Base-by-base conservation (phyloP, 257 asterid genomes). In the Craterostigma plantagineum region DNA sequence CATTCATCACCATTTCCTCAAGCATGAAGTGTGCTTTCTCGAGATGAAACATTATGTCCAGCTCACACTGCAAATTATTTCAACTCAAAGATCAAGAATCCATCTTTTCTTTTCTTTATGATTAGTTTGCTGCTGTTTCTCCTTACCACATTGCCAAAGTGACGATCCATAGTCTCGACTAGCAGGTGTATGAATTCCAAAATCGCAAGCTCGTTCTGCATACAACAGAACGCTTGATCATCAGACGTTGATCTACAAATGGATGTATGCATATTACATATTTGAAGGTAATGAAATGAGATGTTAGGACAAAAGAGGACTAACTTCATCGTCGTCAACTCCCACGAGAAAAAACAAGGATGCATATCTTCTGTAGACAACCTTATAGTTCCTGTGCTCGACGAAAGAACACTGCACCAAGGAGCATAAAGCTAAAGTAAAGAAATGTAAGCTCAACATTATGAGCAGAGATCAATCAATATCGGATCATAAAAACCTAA, bases 21-120 rank as follows among this genome's bases (percentile, higher is more conserved):
- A 87, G 75, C 94, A 86, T 86, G 69, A 86, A 86, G 62, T 86
- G 97, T n/a, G 97, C 92, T 64, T 86, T 86, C 77, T 81, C 94
- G 63, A 81, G 68, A 65, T 86, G 97, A 61, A 86, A 86, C 94
- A 86, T 81, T 35, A 45, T 45, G 37, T 45, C 50, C 36, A 45
- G 37, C 37, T 45, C 50, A 45, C 50, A 45, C 50, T 45, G 50
- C 50, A 15, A n/a, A 43, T n/a, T n/a, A n/a, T n/a, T n/a, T n/a
- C n/a, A n/a, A n/a, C n/a, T n/a, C n/a, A n/a, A n/a, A n/a, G n/a
- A n/a, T n/a, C n/a, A n/a, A n/a, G n/a, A n/a, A n/a, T n/a, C n/a
- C n/a, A n/a, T n/a, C n/a, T n/a, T n/a, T n/a, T n/a, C n/a, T n/a
- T n/a, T n/a, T n/a, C n/a, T n/a, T n/a, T n/a, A n/a, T n/a, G n/a